Evolutionary conservation across 345 rosid genomes (phyloP), one percentile per base, ranked within the genome.

Genomic region (Crucihimalaya himalaica): DNA sequence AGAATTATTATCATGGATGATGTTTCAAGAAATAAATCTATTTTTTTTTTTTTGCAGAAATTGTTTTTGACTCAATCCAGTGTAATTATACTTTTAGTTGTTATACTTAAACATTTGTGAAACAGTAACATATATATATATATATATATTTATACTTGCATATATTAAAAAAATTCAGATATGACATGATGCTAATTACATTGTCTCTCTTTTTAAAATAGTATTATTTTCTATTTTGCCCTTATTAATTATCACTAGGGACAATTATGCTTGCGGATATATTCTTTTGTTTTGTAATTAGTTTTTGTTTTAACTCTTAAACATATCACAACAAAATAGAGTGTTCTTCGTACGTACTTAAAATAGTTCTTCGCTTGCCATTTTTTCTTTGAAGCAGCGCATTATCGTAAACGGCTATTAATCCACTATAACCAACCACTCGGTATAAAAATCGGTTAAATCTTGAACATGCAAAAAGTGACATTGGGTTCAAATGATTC

Each of bases 401-500:
- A 68, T 12, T 69, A 56, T 56, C 19, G 42, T 55, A 31, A 43
- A 35, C 25, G 19, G 42, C 7, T 60, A 19, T 37, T 16, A 40
- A 16, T 52, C 12, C 32, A 50, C 43, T 14, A 42, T 18, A 7
- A 71, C 29, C 29, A 61, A 28, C 64, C 46, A 54, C 1, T 43
- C 19, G 25, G 47, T 43, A 18, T 53, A 64, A 55, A 54, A 63
- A 46, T 55, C 11, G 8, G 57, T 66, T 73, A 56, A 46, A 56
- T 46, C 34, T 65, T 47, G 66, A 59, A 73, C 77, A 65, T 73
- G 65, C 66, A 65, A 46, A 73, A 64, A 55, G 58, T 14, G 32
- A 57, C 32, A 47, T 46, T 46, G 72, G 77, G 72, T 73, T 66
- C 78, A 65, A 73, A 42, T 35, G 37, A 42, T 73, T 73, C 72